Conservation (phyloP, 805 yeast species). For the Candida takata region DNA sequence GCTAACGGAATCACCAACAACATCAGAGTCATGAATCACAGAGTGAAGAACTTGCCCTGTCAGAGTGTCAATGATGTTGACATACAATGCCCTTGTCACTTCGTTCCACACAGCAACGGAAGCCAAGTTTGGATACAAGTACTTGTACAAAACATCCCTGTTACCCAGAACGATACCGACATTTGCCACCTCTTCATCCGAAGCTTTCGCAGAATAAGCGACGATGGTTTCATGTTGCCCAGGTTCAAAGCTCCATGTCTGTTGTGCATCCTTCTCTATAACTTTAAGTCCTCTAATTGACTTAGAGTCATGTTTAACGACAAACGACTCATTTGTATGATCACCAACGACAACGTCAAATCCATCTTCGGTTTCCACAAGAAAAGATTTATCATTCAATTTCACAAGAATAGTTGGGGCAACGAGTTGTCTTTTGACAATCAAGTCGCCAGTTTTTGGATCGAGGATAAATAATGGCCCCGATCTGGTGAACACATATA, state of each 20-base stretch:
- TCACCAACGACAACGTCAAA: slow-evolving; percentile 15
- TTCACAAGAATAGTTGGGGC: slow-evolving; percentile 7
- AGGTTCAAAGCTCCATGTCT: slow-evolving; percentile 34
- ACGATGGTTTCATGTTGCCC: slow-evolving; percentile 31
- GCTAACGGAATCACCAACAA: slow-evolving; percentile 36
- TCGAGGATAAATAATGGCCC: slow-evolving; percentile 19
- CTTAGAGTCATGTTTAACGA: slow-evolving; percentile 21
- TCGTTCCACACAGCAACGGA: slow-evolving; percentile 39
- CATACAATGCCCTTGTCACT: slow-evolving; percentile 27
- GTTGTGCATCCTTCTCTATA: slow-evolving; percentile 12
- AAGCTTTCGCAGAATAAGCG: slow-evolving; percentile 33
- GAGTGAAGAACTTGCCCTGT: slow-evolving; percentile 58
- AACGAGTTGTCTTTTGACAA: slow-evolving; percentile 10
- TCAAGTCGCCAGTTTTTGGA: slow-evolving; percentile 25
- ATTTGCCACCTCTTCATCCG: slow-evolving; percentile 40
- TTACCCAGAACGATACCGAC: slow-evolving; percentile 65
- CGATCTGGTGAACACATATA: slow-evolving; percentile 16
- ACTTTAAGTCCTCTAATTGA: slow-evolving; percentile 21
- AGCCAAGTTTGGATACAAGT: slow-evolving; percentile 62
- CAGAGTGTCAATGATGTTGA: slow-evolving; percentile 58
- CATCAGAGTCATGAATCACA: slow-evolving; percentile 34
- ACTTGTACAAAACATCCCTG: slow-evolving; percentile 75
- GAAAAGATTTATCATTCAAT: slow-evolving; percentile 14
- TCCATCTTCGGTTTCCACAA: slow-evolving; percentile 13
- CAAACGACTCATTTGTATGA: slow-evolving; percentile 6